These are phyloP conservation scores for Trypanosoma grayi DNA, from an alignment of 208 protist species.

Conservation along the genomic window DNA sequence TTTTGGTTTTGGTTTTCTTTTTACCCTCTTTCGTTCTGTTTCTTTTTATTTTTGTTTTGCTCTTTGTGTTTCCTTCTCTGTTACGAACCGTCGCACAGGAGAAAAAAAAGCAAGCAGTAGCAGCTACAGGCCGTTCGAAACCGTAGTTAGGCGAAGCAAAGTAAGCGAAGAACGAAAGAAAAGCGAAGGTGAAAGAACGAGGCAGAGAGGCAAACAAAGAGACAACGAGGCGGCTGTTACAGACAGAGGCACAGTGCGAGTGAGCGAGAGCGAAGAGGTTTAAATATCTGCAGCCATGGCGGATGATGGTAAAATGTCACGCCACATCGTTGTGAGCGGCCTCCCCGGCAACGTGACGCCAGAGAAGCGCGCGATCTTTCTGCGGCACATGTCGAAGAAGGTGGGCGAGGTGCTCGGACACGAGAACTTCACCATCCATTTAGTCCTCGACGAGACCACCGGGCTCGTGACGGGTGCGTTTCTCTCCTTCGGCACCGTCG, in stretches of 20 bases:
- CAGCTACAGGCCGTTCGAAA: not conserved
- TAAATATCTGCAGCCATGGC: slow-evolving; percentile 30
- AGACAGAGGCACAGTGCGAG: too few relatives aligned
- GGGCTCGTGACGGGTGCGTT: slow-evolving; percentile 77
- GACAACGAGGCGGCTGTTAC: too few relatives aligned
- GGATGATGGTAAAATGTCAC: slow-evolving; percentile 35
- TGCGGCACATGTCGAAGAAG: slow-evolving; percentile 57
- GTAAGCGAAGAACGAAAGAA: not conserved
- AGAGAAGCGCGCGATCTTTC: slow-evolving; percentile 69
- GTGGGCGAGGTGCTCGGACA: slow-evolving; percentile 69
- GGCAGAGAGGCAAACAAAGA: not conserved
- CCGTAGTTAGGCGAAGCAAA: not conserved
- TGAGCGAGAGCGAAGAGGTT: slow-evolving; percentile 12
- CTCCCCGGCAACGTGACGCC: slow-evolving; percentile 86
- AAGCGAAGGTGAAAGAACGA: not conserved
- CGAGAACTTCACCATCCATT: slow-evolving; percentile 65
- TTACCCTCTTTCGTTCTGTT: not conserved
- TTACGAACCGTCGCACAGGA: not conserved
- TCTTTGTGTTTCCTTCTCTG: not conserved
- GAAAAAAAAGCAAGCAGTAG: slow-evolving; percentile 10
- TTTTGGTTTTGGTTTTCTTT: not conserved
- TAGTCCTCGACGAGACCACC: slow-evolving; percentile 58
- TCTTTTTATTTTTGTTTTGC: not conserved
- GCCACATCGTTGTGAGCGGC: slow-evolving; percentile 78
- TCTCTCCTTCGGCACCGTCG: slow-evolving; percentile 63